Conservation (phyloP, 2,329 filamentous ascomycete species). For the Penicillium psychrosexuale region DNA sequence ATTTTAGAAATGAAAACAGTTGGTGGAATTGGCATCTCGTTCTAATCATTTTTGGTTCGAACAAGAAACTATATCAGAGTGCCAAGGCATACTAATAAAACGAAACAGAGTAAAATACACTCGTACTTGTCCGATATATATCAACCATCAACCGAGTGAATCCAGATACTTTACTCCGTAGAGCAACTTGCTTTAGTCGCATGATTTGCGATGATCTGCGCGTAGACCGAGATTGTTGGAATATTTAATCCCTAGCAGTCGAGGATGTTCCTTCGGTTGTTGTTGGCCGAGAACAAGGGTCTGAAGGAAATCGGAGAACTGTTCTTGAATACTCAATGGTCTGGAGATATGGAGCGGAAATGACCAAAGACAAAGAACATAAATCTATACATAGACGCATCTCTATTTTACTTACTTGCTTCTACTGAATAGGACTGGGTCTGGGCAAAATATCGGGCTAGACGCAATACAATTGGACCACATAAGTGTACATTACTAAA, state of each 20-base stretch:
- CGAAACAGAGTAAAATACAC: neutral
- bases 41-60: neutral
- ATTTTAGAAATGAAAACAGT: neutral
- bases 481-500: neutral
- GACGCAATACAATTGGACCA: neutral
- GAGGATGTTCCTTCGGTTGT: constrained; percentile 8
- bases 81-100: neutral
- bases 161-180: neutral
- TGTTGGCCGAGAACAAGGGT: constrained; percentile 10
- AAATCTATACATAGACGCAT: neutral
- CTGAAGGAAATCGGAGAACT: constrained; percentile 10
- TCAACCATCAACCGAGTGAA: neutral
- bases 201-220: neutral
- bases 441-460: no score
- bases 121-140: neutral
- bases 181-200: neutral
- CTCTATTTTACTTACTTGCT: no score
- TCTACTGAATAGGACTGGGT: neutral
- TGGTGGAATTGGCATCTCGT: no score
- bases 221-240: constrained; percentile 18
- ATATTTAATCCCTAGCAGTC: constrained; percentile 15
- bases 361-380: neutral
- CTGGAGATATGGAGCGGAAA: neutral
- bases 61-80: neutral
- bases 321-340: constrained; percentile 4